Evolutionary conservation across 371 early-diverging fungal species (phyloP), one percentile per base, ranked within the genome.

Genomic region (Mucor piriformis): DNA sequence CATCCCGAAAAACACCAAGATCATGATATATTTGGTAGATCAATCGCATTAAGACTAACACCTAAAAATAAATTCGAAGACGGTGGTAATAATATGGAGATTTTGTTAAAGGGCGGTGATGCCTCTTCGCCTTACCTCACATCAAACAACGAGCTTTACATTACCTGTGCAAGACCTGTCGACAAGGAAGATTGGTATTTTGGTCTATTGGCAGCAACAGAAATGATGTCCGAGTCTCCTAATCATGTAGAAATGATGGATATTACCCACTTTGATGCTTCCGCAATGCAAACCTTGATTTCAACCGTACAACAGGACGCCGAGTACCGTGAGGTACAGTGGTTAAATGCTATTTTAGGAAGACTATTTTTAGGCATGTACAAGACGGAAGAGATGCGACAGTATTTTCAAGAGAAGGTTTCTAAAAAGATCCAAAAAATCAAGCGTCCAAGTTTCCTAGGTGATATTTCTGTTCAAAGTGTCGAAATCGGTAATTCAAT

Each of bases 171-270:
- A 33, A 64, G 74, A 5, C 72, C 88, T 0, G 79, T 81, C 3
- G 92, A 94, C 59, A 95, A 95, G 73, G 96, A 95, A 68, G 93
- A 92, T 66, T 95, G 96, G 96, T 92, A 88, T 56, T 72, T 87
- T 48, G 82, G 79, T 12, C 61, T 88, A 10, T 59, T 81, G 13
- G 74, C 76, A 34, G 82, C 82, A 10, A 67, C 79, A 2, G 51
- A 63, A 11, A 59, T 66, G 42, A 72, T 75, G 73, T 47, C 60
- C 11, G 69, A 72, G 16, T 46, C 70, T 12, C 67, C 67, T 7
- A 50, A 32, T 13, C 67, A 66, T 50, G 48, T 72, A 6, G 75
- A 75, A 47, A 70, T 61, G 32, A 60, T 70, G 49, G 81, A 85
- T 57, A 79, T 63, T 35, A 76, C 81, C 1, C 77, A 72, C 16